Conservation (phyloP, 2,329 filamentous ascomycete genomes). For the Pyrenochaeta sp. region DNA sequence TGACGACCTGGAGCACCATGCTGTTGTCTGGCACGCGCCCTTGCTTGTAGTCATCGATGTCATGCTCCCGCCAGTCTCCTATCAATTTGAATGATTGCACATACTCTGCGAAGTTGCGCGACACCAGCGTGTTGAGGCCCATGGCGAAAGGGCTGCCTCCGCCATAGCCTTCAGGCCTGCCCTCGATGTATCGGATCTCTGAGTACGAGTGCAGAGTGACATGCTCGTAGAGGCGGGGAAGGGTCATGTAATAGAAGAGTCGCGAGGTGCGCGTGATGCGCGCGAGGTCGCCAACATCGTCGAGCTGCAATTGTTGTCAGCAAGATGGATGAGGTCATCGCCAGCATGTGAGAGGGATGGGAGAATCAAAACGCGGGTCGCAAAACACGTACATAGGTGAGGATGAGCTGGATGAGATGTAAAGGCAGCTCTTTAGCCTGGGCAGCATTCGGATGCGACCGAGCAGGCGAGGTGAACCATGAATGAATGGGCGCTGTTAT, state of each 20-base stretch:
- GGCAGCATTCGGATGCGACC: constrained; percentile 33
- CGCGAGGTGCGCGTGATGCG: constrained; percentile 66
- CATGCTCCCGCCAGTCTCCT: constrained; percentile 66
- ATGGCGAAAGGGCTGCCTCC: constrained; percentile 69
- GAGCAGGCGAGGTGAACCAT: constrained; percentile 44
- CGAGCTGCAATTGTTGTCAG: constrained; percentile 53
- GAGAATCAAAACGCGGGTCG: not conserved
- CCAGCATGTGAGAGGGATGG: not conserved
- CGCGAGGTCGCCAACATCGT: constrained; percentile 65
- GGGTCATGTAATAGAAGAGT: constrained; percentile 69
- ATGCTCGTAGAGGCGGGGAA: constrained; percentile 66
- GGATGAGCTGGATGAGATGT: constrained; percentile 65
- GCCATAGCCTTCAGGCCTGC: constrained; percentile 67
- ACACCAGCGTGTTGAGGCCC: constrained; percentile 68
- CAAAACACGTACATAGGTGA: constrained; percentile 58
- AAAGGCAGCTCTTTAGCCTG: constrained; percentile 58
- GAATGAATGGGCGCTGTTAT: constrained; percentile 40
- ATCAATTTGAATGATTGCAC: constrained; percentile 61
- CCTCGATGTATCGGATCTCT: constrained; percentile 65
- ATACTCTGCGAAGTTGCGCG: constrained; percentile 60
- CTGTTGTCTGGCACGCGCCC: constrained; percentile 69
- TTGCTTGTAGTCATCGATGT: constrained; percentile 64
- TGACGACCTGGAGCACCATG: constrained; percentile 68
- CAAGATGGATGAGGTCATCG: constrained; percentile 19
- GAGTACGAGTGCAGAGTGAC: constrained; percentile 66